Percentiles rank a stretch among this genome's conserved stretches.
These are phyloP conservation scores for Magnusiomyces tetraspermus DNA, from an alignment of 1,139 yeast species.

Conservation along the genomic window DNA sequence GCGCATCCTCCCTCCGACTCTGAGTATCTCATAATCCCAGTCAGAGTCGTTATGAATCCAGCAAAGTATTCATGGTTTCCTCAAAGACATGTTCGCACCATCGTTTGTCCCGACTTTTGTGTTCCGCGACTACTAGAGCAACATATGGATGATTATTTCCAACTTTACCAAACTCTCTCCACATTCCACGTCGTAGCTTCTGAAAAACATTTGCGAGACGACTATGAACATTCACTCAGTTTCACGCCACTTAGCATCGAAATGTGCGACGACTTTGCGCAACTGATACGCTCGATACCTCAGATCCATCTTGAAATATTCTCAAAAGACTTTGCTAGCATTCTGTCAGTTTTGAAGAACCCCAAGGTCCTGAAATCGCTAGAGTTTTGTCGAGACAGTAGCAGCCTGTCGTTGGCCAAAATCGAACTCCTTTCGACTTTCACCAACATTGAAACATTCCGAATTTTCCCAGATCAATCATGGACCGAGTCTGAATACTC, in stretches of 20 bases:
- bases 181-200: background rate
- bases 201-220: background rate
- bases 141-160: background rate
- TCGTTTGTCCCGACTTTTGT: background rate
- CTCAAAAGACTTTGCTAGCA: background rate
- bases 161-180: background rate
- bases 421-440: background rate
- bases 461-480: background rate
- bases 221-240: background rate
- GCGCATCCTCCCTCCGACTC: background rate
- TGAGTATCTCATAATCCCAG: background rate
- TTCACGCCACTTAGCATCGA: background rate
- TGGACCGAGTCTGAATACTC: background rate
- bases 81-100: background rate
- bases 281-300: background rate
- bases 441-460: background rate
- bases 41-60: background rate
- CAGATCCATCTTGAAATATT: background rate
- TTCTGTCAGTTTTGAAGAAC: background rate
- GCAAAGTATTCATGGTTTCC: background rate
- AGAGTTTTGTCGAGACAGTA: background rate
- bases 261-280: background rate
- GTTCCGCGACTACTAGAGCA: background rate
- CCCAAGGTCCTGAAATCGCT: background rate
- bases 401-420: background rate